phyloP scores from a whole-genome alignment of 2,329 filamentous ascomycete species.

The Fusarium sp. region DNA sequence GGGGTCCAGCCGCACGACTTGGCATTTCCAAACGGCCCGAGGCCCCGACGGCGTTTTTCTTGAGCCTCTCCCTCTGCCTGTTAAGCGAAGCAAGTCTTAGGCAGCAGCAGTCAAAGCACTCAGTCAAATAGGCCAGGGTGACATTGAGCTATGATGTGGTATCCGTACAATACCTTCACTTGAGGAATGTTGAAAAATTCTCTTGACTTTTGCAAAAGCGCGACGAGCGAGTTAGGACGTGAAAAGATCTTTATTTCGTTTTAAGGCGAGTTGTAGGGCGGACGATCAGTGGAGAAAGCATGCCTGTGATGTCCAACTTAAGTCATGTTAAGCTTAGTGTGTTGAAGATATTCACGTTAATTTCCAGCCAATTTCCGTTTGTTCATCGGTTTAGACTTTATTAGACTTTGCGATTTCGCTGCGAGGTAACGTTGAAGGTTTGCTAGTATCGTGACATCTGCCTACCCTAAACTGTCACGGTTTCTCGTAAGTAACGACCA shows the following conservation, averaged over 20 bases:
- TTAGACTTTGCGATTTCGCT: background rate
- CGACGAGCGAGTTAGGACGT: background rate
- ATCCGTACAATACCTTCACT: background rate
- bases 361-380: conserved; percentile 23
- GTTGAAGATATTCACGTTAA: background rate
- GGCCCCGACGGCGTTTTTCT: background rate
- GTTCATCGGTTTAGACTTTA: conserved; percentile 3
- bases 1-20: conserved; percentile 11
- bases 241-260: background rate
- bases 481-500: background rate
- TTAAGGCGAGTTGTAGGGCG: background rate
- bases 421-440: background rate
- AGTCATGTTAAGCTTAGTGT: conserved; percentile 4
- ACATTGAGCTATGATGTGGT: background rate
- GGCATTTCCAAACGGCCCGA: conserved; percentile 9
- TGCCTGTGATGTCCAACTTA: background rate
- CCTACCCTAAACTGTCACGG: background rate
- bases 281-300: conserved; percentile 21
- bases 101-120: background rate
- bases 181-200: background rate
- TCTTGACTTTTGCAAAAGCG: background rate
- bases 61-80: background rate
- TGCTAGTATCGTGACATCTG: background rate
- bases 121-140: background rate
- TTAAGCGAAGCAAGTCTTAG: background rate